These are phyloP conservation scores for Hypoxylon fragiforme DNA, from an alignment of 495 filamentous ascomycete genomes.

Conservation along the genomic window DNA sequence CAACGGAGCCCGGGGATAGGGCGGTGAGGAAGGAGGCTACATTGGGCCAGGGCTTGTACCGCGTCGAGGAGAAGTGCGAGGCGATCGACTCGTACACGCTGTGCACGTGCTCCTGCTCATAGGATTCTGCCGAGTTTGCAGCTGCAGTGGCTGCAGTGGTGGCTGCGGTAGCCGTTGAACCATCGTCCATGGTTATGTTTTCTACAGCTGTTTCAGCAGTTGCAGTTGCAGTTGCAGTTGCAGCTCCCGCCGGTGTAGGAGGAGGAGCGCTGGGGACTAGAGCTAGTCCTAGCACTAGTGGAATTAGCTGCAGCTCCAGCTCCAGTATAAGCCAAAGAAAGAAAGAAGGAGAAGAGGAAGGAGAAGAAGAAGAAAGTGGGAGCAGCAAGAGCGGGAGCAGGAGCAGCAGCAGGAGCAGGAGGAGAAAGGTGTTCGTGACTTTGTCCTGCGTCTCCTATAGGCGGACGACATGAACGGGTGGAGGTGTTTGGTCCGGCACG, in stretches of 20 bases:
- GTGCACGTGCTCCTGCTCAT: slow-evolving; percentile 88
- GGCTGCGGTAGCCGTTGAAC: too few relatives aligned
- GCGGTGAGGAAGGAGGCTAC: slow-evolving; percentile 75
- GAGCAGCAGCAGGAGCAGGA: too few relatives aligned
- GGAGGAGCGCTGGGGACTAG: background rate
- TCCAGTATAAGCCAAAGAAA: too few relatives aligned
- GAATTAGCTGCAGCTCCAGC: background rate
- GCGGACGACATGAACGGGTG: background rate
- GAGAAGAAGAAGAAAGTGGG: too few relatives aligned
- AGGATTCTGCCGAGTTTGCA: slow-evolving; percentile 54
- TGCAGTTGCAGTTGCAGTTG: too few relatives aligned
- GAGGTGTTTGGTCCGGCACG: background rate
- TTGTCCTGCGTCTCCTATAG: background rate
- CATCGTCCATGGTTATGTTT: too few relatives aligned
- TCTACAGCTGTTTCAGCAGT: too few relatives aligned
- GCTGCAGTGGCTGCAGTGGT: background rate
- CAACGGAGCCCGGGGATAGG: slow-evolving; percentile 73
- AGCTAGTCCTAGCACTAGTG: background rate
- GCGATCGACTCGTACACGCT: slow-evolving; percentile 94
- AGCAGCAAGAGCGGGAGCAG: too few relatives aligned
- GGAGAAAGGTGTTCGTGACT: background rate
- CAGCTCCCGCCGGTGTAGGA: background rate
- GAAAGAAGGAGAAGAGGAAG: too few relatives aligned
- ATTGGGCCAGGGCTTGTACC: slow-evolving; percentile 98
- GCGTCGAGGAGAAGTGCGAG: slow-evolving; percentile 88